phyloP scores from a whole-genome alignment of 1,284 basidiomycete species.

The Omphalotus olearius region DNA sequence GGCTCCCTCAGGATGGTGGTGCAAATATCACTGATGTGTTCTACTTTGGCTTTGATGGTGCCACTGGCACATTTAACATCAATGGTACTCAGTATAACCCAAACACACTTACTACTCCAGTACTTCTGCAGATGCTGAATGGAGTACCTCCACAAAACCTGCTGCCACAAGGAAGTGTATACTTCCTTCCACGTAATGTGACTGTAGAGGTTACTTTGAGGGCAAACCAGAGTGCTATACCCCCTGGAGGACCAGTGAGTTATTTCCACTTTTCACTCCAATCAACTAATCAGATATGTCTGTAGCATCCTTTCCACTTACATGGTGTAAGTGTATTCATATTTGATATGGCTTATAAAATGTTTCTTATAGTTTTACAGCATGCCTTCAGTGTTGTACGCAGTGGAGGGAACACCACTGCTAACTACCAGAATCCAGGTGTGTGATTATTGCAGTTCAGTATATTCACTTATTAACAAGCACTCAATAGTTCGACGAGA shows the following conservation, averaged over 20 bases:
- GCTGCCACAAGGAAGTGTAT: slow-evolving; percentile 35
- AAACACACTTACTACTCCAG: slow-evolving; percentile 28
- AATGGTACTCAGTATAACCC: slow-evolving; percentile 27
- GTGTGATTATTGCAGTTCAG: background rate
- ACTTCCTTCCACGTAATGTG: slow-evolving; percentile 30
- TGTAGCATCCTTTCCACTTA: slow-evolving; percentile 33
- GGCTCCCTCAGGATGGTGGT: slow-evolving; percentile 27
- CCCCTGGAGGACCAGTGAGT: slow-evolving; percentile 26
- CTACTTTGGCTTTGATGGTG: slow-evolving; percentile 23
- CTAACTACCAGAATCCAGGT: slow-evolving; percentile 28
- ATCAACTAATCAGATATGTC: background rate
- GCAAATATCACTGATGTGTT: slow-evolving; percentile 36
- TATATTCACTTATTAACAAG: background rate
- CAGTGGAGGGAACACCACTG: slow-evolving; percentile 18
- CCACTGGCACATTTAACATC: slow-evolving; percentile 22
- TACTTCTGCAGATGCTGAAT: slow-evolving; percentile 41
- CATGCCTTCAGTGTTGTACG: slow-evolving; percentile 37
- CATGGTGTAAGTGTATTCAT: slow-evolving; percentile 30
- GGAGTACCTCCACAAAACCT: slow-evolving; percentile 34
- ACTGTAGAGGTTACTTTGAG: slow-evolving; percentile 35
- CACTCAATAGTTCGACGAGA: slow-evolving; percentile 18
- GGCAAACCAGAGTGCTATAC: slow-evolving; percentile 22
- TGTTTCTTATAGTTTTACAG: slow-evolving; percentile 28
- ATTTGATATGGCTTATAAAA: background rate
- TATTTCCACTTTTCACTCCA: background rate